Conservation (phyloP, 2,329 filamentous ascomycete genomes). For the Aspergillus calidoustus region DNA sequence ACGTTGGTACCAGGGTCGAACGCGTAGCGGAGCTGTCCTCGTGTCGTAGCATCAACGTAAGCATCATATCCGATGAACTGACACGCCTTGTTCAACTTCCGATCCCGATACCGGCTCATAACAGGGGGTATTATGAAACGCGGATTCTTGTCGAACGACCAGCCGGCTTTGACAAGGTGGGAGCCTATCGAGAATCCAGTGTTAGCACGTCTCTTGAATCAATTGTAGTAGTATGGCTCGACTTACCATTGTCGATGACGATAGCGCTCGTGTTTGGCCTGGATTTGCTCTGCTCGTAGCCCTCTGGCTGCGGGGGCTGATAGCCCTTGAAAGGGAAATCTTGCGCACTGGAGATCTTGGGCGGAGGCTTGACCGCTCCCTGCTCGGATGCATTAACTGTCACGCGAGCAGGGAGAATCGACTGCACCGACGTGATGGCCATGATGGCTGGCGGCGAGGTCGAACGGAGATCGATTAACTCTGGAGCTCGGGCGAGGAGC, state of each 20-base stretch:
- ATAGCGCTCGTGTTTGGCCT: slow-evolving; percentile 71
- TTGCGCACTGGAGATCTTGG: slow-evolving; percentile 57
- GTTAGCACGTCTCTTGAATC: slow-evolving; percentile 3
- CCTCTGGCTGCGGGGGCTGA: slow-evolving; percentile 65
- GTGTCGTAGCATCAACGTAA: slow-evolving; percentile 90
- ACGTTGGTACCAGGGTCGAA: slow-evolving; percentile 92
- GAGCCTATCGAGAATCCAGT: slow-evolving; percentile 65
- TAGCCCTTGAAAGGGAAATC: slow-evolving; percentile 67
- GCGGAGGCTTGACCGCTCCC: slow-evolving; percentile 59
- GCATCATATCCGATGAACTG: slow-evolving; percentile 92
- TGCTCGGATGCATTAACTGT: slow-evolving; percentile 49
- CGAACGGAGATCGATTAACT: slow-evolving; percentile 28
- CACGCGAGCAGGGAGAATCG: slow-evolving; percentile 42
- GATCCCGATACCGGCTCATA: slow-evolving; percentile 93
- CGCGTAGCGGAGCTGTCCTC: slow-evolving; percentile 85
- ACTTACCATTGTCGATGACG: slow-evolving; percentile 93
- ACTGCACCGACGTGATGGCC: slow-evolving; percentile 49
- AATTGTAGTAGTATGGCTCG: background rate
- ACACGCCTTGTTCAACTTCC: slow-evolving; percentile 89
- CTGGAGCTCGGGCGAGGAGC: slow-evolving; percentile 21
- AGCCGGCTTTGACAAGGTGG: slow-evolving; percentile 86
- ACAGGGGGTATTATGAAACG: slow-evolving; percentile 82
- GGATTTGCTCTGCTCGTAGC: slow-evolving; percentile 70
- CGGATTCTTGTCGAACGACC: slow-evolving; percentile 88
- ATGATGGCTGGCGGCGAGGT: slow-evolving; percentile 35